A percentile compares a stretch with the other conserved stretches of the same genome.
Evolutionary conservation across 164 flowering plant species (phyloP).

Genomic region (Buxus sempervirens): DNA sequence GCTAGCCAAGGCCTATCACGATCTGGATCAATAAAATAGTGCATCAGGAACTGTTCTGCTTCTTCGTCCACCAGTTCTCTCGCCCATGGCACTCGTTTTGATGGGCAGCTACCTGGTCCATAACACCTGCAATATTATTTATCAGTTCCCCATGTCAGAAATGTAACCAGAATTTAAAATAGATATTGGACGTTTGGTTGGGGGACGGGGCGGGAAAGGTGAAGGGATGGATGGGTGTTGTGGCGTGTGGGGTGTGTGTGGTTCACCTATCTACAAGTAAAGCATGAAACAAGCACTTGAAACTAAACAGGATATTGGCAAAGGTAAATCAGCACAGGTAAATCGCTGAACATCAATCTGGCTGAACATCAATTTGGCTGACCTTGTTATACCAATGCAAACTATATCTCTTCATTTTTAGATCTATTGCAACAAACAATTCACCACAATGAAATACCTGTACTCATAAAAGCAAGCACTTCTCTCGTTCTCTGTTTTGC

Average conservation of each 20-base stretch:
- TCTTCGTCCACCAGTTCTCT: conserved; percentile 82
- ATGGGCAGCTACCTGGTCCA: conserved; percentile 75
- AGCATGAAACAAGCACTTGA: too few relatives aligned
- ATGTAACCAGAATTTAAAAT: background rate
- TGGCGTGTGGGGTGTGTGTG: too few relatives aligned
- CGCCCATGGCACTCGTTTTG: conserved; percentile 76
- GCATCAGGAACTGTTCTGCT: conserved; percentile 70
- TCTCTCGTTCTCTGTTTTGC: conserved; percentile 81
- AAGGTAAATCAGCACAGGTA: too few relatives aligned
- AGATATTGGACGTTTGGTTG: too few relatives aligned
- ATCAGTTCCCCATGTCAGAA: background rate
- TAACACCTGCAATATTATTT: conserved; percentile 54
- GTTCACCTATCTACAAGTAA: too few relatives aligned
- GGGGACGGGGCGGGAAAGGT: too few relatives aligned
- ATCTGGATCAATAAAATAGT: conserved; percentile 78
- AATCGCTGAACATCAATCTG: too few relatives aligned
- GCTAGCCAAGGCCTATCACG: conserved; percentile 69
- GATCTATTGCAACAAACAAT: background rate
- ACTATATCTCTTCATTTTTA: background rate
- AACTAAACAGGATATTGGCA: too few relatives aligned
- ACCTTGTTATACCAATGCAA: too few relatives aligned
- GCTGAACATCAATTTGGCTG: too few relatives aligned
- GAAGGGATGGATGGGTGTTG: too few relatives aligned
- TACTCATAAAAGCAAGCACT: conserved; percentile 96
- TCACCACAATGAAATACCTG: conserved; percentile 46